These are phyloP conservation scores for Hansenula sp. DNA, from an alignment of 1,139 yeast genomes.

Conservation along the genomic window DNA sequence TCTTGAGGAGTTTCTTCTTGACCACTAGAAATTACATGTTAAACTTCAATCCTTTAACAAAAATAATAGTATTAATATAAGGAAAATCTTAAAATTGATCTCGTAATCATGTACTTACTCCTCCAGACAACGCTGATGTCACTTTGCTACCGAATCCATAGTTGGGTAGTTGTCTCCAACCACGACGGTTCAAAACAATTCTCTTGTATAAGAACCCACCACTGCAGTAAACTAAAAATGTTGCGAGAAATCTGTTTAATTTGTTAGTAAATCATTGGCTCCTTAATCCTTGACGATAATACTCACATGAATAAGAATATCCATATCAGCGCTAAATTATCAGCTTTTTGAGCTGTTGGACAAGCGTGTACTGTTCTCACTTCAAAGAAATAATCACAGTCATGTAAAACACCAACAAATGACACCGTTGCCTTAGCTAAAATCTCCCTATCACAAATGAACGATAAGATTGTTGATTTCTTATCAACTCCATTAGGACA, in stretches of 20 bases:
- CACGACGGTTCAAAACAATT: slow-evolving; percentile 26
- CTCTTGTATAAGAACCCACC: slow-evolving; percentile 50
- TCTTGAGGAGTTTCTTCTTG: slow-evolving; percentile 7
- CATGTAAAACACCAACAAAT: slow-evolving; percentile 67
- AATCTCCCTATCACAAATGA: slow-evolving; percentile 79
- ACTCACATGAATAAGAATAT: slow-evolving; percentile 45
- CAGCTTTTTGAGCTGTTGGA: slow-evolving; percentile 51
- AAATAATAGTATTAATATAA: slow-evolving; percentile 4
- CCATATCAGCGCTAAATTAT: slow-evolving; percentile 56
- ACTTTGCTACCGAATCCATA: slow-evolving; percentile 23
- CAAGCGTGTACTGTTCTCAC: slow-evolving; percentile 86
- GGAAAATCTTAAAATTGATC: no score
- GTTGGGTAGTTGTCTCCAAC: slow-evolving; percentile 29
- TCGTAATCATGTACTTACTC: slow-evolving; percentile 17
- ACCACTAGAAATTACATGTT: slow-evolving; percentile 6
- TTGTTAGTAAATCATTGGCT: slow-evolving; percentile 25
- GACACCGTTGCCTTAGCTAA: slow-evolving; percentile 62
- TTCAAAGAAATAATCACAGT: slow-evolving; percentile 83
- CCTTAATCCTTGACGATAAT: no score
- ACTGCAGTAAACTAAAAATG: slow-evolving; percentile 49
- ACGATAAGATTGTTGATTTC: slow-evolving; percentile 66
- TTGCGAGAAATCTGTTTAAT: slow-evolving; percentile 43
- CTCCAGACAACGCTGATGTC: slow-evolving; percentile 24
- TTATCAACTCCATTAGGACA: slow-evolving; percentile 52
- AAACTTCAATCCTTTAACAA: slow-evolving; percentile 1